Base-by-base conservation (phyloP, 805 yeast genomes). In the Suhomyces sp. region DNA sequence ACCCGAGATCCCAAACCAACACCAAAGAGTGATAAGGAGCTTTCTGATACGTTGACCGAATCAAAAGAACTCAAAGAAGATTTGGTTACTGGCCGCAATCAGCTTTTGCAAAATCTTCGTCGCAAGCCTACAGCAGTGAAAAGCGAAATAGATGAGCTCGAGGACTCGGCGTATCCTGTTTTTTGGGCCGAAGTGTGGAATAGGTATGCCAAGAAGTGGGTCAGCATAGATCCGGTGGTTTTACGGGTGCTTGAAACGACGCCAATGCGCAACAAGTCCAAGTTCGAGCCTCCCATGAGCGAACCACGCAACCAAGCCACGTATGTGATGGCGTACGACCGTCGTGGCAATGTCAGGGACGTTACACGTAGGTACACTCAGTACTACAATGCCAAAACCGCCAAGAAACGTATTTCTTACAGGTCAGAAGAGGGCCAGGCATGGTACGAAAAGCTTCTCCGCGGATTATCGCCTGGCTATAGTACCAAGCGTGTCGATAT, bases 141-240 rank as follows among this genome's bases (percentile, higher is more conserved):
- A 12, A 5, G 43, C 17, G 50, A 49, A 29, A 17, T 15, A 19
- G 39, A 35, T 9, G 43, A 52, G 13, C 64, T 67, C 44, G 61
- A 58, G 8, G 62, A 63, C 17, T 66, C 74, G 2, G 53, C 51
- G 7, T 86, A 74, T 60, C 97, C 97, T 0, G 77, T 91, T 0
- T 91, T 86, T 62, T 94, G 99, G 99, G 84, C 84, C 20, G 99
- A 94, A 65, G 97, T 88, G 0, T 93, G 96, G 96, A 92, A 93
- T 64, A 79, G 79, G 47, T 81, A 78, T 52, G 69, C 82, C 4
- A 78, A 83, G 53, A 80, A 77, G 47, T 93, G 97, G 96, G 78
- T 91, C n/a, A 82, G 96, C 2, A 76, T 91, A 1, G 99, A 94
- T 61, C 94, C 97, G 0, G 72, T 85, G 0, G 84, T 85, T 25